phyloP scores from a whole-genome alignment of 768 basidiomycete genomes.

The Pisolithus tinctorius region DNA sequence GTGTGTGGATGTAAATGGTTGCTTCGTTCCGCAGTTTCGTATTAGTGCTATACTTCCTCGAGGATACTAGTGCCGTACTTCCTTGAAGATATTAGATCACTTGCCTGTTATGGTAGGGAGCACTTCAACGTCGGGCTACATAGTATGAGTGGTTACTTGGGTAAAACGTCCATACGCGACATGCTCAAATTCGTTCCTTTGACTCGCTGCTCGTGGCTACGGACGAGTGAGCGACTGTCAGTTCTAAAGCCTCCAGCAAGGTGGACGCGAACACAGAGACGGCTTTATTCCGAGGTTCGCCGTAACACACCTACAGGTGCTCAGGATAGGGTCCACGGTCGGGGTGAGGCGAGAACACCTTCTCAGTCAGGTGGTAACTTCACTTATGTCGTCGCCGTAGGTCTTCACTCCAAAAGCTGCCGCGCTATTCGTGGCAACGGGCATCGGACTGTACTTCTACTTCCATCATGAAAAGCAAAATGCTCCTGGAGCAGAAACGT shows the following conservation, averaged over 20 bases:
- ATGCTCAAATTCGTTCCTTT: background rate
- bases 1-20: no score
- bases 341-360: conserved; percentile 22
- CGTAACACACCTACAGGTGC: conserved; percentile 19
- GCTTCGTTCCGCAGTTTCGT: no score
- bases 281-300: conserved; percentile 12
- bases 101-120: no score
- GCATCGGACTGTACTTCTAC: conserved; percentile 78
- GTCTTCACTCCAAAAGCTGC: conserved; percentile 90
- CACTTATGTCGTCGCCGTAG: conserved; percentile 32
- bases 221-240: background rate
- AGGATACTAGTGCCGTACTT: no score
- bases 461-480: conserved; percentile 83
- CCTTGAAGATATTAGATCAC: no score
- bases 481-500: conserved; percentile 73
- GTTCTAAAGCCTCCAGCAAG: background rate
- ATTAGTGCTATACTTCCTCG: no score
- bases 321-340: conserved; percentile 28
- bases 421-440: conserved; percentile 75
- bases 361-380: background rate
- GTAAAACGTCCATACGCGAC: background rate
- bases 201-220: background rate
- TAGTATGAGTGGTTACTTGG: no score
- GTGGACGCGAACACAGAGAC: conserved; percentile 1
- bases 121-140: no score